Evolutionary conservation across 208 protist species (phyloP).

Genomic region (Novymonas esmeraldas): DNA sequence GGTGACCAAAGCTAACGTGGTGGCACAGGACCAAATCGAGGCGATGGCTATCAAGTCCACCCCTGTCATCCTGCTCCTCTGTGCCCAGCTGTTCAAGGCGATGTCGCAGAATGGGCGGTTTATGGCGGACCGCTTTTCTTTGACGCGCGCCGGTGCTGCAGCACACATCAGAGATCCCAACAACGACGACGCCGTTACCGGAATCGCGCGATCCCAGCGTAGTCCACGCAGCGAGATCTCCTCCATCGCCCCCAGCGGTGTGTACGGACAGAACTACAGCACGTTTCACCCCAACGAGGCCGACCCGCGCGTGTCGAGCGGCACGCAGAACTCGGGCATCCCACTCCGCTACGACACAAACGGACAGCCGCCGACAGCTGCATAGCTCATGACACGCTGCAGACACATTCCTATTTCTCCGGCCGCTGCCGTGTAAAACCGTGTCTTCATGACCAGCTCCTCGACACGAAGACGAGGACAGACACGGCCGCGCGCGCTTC

Average conservation of each 20-base stretch:
- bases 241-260: conserved; percentile 9
- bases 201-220: neutral
- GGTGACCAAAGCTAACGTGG: too few species aligned
- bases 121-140: neutral
- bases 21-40: too few species aligned
- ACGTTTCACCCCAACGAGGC: conserved; percentile 2
- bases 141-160: neutral
- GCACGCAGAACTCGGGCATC: conserved; percentile 13
- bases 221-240: conserved; percentile 13
- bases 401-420: too few species aligned
- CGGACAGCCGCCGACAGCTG: neutral
- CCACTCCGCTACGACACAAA: conserved; percentile 11
- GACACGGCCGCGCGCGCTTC: too few species aligned
- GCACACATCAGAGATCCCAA: neutral
- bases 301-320: neutral
- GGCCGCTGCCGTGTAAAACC: too few species aligned
- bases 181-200: conserved; percentile 4
- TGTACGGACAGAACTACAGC: conserved; percentile 17
- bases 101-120: too few species aligned
- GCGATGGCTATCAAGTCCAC: too few species aligned
- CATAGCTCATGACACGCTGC: neutral
- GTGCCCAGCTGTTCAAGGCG: too few species aligned
- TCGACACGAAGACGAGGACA: too few species aligned
- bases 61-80: too few species aligned
- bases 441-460: too few species aligned